phyloP scores from a whole-genome alignment of 352 stramenopile genomes.

The Globisporangium radiosum region DNA sequence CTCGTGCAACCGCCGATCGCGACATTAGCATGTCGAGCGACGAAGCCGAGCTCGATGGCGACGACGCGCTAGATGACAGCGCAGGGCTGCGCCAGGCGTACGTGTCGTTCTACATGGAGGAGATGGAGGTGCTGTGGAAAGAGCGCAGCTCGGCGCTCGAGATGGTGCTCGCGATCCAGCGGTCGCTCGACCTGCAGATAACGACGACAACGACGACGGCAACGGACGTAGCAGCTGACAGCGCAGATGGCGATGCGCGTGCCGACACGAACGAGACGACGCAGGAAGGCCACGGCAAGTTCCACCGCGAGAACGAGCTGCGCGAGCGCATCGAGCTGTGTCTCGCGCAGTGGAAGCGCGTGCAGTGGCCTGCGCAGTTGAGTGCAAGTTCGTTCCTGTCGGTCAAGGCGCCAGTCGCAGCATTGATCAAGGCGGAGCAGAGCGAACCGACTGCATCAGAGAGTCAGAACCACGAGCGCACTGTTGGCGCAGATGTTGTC shows the following conservation, averaged over 20 bases:
- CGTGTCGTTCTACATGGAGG: conserved; percentile 70
- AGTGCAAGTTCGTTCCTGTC: conserved; percentile 39
- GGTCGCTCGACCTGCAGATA: conserved; percentile 29
- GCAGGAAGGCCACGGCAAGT: conserved; percentile 23
- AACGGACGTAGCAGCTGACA: background rate
- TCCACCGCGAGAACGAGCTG: conserved; percentile 41
- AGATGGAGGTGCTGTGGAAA: conserved; percentile 80
- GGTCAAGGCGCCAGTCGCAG: conserved; percentile 10
- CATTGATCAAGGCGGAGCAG: conserved; percentile 28
- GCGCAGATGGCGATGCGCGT: conserved; percentile 13
- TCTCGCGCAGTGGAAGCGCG: conserved; percentile 54
- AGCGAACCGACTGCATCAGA: conserved; percentile 12
- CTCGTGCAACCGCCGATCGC: background rate
- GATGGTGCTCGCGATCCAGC: conserved; percentile 66
- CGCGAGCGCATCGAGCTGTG: conserved; percentile 40
- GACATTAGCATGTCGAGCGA: background rate
- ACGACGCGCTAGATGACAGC: conserved; percentile 31
- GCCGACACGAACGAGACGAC: conserved; percentile 22
- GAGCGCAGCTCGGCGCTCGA: conserved; percentile 70
- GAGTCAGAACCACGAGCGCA: conserved; percentile 7
- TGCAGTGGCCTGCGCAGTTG: conserved; percentile 56
- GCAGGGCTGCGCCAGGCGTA: conserved; percentile 55
- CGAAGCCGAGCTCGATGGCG: background rate
- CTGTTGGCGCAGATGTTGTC: conserved; percentile 4
- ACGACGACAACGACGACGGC: background rate